Conservation (phyloP, 306 rosid species). For the Gleditsia sinensis region DNA sequence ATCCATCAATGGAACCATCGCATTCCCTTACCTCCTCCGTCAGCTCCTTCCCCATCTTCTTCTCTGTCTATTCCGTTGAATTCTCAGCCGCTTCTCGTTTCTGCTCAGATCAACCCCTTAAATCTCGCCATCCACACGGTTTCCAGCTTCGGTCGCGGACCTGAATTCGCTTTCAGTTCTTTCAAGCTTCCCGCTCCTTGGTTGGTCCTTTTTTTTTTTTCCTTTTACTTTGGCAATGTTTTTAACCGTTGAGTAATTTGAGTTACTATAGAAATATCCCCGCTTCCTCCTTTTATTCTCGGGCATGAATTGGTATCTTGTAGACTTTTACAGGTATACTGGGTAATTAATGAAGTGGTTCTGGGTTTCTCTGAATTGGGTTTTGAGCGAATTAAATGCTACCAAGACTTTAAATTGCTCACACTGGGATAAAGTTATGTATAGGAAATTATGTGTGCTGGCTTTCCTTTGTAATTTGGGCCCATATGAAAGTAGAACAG, state of each 20-base stretch:
- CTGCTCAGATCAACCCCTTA: conserved; percentile 20
- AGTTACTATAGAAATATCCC: background rate
- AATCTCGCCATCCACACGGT: conserved; percentile 35
- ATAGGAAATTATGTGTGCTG: background rate
- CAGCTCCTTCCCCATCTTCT: conserved; percentile 34
- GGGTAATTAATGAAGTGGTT: background rate
- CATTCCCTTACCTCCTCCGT: conserved; percentile 51
- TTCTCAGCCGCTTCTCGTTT: conserved; percentile 27
- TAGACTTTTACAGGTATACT: too few relatives aligned
- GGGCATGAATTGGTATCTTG: background rate
- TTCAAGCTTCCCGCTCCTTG: conserved; percentile 78
- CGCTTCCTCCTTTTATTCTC: background rate
- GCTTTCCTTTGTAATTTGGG: background rate
- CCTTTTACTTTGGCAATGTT: background rate
- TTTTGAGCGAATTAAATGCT: conserved; percentile 22
- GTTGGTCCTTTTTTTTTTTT: conserved; percentile 54
- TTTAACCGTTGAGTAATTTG: background rate
- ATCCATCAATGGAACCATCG: conserved; percentile 69
- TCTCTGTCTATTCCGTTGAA: conserved; percentile 31
- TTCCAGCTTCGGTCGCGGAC: conserved; percentile 40
- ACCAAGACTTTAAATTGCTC: conserved; percentile 19
- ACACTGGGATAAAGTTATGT: background rate
- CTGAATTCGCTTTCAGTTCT: conserved; percentile 44
- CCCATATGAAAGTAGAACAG: background rate
- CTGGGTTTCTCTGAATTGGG: background rate